Base-by-base conservation (phyloP, 2,329 filamentous ascomycete species). In the Ophiostoma angusticollis region DNA sequence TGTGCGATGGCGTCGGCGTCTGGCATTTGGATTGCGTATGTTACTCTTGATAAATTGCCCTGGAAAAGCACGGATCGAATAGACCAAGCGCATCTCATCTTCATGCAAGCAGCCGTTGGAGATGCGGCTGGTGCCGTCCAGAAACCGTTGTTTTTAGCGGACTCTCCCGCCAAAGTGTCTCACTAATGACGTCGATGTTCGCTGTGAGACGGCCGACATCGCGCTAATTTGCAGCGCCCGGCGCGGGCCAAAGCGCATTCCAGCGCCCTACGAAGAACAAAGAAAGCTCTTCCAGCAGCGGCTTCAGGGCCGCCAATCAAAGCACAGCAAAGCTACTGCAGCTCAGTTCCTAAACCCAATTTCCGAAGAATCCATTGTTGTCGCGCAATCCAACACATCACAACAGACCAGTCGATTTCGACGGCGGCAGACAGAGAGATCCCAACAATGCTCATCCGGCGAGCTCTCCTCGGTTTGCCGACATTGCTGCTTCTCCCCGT, bases 401-500 rank as follows among this genome's bases (percentile, higher is more conserved):
- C n/a, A n/a, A n/a, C n/a, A n/a, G n/a, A n/a, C n/a, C n/a, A n/a
- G n/a, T n/a, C n/a, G n/a, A n/a, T n/a, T n/a, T n/a, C n/a, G n/a
- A n/a, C 25, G 14, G 3, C n/a, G n/a, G 2, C 25, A 28, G 25
- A 28, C 11, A 28, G n/a, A 6, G 8, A 24, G 9, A 16, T 17
- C 4, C 12, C 24, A 8, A 33, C 23, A 9, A 47, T 47, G 45
- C 40, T 29, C 25, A 13, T 43, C 16, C 21, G 23, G 17, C 33
- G 28, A 19, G 28, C 35, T 9, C 27, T 42, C 3, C 27, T 39
- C 19, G 39, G 44, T 32, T 34, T 58, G 3, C 52, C 56, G 5
- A 48, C 60, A 7, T 61, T 65, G n/a, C 51, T 70, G 30, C 57
- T 71, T 31, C 53, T 67, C 13, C 58, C 73, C 18, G 49, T 68